phyloP scores from a whole-genome alignment of 257 asterid species.

The Handroanthus guayacan region DNA sequence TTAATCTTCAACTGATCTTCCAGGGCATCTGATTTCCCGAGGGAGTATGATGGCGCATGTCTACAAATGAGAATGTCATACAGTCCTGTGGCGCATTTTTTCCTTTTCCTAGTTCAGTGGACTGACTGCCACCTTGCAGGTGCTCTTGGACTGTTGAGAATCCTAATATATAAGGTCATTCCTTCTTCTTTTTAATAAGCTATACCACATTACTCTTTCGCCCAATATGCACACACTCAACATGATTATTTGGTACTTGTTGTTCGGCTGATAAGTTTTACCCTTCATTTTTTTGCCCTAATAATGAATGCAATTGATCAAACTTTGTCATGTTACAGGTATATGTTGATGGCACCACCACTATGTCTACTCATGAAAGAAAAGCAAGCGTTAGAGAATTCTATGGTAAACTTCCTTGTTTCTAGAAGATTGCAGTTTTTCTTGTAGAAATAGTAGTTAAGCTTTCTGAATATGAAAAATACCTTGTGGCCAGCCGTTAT shows the following conservation, averaged over 20 bases:
- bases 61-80: slow-evolving; percentile 96
- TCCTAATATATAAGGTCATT: slow-evolving; percentile 84
- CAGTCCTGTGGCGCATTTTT: slow-evolving; percentile 91
- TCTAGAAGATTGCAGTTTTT: slow-evolving; percentile 15
- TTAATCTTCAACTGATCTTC: slow-evolving; percentile 23
- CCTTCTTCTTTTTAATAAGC: slow-evolving; percentile 8
- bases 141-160: slow-evolving; percentile 89
- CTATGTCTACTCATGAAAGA: slow-evolving; percentile 93
- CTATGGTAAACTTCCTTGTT: slow-evolving; percentile 62
- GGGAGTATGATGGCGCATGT: slow-evolving; percentile 94
- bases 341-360: slow-evolving; percentile 93
- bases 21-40: slow-evolving; percentile 91
- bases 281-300: slow-evolving; percentile 7
- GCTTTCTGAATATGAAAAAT: slow-evolving; percentile 34
- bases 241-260: not conserved
- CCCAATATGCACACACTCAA: not conserved
- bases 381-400: slow-evolving; percentile 95
- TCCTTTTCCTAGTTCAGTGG: slow-evolving; percentile 95
- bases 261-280: slow-evolving; percentile 1
- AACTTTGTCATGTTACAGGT: slow-evolving; percentile 59
- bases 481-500: slow-evolving; percentile 70
- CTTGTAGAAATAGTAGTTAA: not conserved
- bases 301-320: slow-evolving; percentile 17
- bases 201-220: not conserved
- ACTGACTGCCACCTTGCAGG: slow-evolving; percentile 95